These are phyloP conservation scores for Tulasnella sp. DNA, from an alignment of 768 basidiomycete species.

Conservation along the genomic window DNA sequence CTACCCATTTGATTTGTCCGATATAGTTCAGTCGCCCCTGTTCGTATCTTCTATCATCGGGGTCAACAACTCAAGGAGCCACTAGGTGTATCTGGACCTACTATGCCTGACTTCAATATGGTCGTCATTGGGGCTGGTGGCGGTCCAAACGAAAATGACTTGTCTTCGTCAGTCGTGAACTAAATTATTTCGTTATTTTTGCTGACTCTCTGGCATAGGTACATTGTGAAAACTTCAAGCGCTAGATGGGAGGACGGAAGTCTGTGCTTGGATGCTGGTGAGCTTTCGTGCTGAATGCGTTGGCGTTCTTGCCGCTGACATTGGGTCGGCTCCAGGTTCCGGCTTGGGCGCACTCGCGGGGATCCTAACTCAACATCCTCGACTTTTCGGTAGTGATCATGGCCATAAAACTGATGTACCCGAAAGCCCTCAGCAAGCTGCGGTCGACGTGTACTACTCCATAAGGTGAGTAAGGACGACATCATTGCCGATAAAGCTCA, in stretches of 20 bases:
- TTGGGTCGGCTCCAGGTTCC: slow-evolving; percentile 46
- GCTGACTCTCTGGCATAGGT: slow-evolving; percentile 40
- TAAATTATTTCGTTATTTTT: slow-evolving; percentile 15
- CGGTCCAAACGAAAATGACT: slow-evolving; percentile 80
- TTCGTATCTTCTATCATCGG: background rate
- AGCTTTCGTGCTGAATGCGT: slow-evolving; percentile 21
- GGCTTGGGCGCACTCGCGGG: slow-evolving; percentile 67
- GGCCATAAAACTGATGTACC: background rate
- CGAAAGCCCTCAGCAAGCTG: slow-evolving; percentile 17
- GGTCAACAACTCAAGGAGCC: background rate
- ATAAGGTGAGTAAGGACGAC: slow-evolving; percentile 33
- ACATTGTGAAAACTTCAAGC: slow-evolving; percentile 65
- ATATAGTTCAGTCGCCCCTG: background rate
- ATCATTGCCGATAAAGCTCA: no score
- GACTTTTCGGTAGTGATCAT: slow-evolving; percentile 36
- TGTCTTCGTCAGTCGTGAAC: slow-evolving; percentile 57
- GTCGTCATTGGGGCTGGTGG: slow-evolving; percentile 79
- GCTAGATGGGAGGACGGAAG: slow-evolving; percentile 71
- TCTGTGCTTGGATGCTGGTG: slow-evolving; percentile 81
- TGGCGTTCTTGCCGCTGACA: background rate
- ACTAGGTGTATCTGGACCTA: no score
- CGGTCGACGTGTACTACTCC: slow-evolving; percentile 38
- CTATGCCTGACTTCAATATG: slow-evolving; percentile 52
- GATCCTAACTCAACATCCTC: slow-evolving; percentile 47
- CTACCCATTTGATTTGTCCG: background rate